Evolutionary conservation across 352 stramenopile species (phyloP).

Genomic region (Pythium brassicae): DNA sequence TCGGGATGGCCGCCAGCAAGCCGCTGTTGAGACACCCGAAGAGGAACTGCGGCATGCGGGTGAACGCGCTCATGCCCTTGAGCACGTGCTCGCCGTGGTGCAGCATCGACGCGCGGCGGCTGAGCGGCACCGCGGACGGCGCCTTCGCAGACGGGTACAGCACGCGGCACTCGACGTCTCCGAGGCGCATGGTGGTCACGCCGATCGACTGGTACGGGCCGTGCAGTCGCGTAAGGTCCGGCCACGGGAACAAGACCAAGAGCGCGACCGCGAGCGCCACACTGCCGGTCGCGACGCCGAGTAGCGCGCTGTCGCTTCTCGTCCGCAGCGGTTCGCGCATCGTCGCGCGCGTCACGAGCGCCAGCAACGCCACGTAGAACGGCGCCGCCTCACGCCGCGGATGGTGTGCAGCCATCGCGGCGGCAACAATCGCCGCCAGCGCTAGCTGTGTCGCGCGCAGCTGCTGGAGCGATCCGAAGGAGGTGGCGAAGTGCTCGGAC

Average conservation of each 20-base stretch:
- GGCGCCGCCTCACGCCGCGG: constrained; percentile 24
- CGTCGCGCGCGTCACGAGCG: constrained; percentile 4
- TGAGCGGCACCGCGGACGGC: background rate
- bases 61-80: constrained; percentile 42
- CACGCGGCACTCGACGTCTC: constrained; percentile 55
- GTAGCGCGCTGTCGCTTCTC: background rate
- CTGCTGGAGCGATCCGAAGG: constrained; percentile 11
- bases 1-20: constrained; percentile 32
- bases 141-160: constrained; percentile 48
- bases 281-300: constrained; percentile 7
- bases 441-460: background rate
- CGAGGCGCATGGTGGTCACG: constrained; percentile 29
- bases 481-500: background rate
- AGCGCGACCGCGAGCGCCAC: constrained; percentile 21
- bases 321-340: constrained; percentile 7
- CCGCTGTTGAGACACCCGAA: constrained; percentile 53
- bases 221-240: constrained; percentile 38
- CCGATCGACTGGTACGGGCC: constrained; percentile 43
- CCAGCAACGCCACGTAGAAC: constrained; percentile 25
- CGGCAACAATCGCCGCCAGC: constrained; percentile 6
- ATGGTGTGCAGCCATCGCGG: constrained; percentile 28
- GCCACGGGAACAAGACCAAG: constrained; percentile 47
- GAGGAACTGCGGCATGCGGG: constrained; percentile 40
- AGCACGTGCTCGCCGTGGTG: constrained; percentile 54
- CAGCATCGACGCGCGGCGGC: constrained; percentile 25